These are phyloP conservation scores for Daldinia eschscholtzii DNA, from an alignment of 2,329 filamentous ascomycete genomes.

Conservation along the genomic window DNA sequence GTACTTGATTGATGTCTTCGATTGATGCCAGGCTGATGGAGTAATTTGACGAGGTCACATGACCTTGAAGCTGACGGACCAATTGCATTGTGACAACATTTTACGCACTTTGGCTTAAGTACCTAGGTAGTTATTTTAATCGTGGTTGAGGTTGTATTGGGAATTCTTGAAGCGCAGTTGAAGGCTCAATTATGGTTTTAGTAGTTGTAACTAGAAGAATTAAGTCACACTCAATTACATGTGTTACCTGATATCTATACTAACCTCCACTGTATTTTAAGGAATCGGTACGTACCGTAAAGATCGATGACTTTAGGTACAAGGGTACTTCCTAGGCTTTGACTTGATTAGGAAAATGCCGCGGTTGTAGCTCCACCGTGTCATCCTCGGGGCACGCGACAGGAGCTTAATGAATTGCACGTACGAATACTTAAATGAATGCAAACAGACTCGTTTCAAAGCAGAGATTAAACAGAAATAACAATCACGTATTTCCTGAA, in stretches of 20 bases:
- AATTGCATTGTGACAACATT: slow-evolving; percentile 1
- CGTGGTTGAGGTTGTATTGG: not conserved
- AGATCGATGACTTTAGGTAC: too few relatives aligned
- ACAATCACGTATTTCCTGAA: not conserved
- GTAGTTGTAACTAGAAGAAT: too few relatives aligned
- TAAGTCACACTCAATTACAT: too few relatives aligned
- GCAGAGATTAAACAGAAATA: not conserved
- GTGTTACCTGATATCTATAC: too few relatives aligned
- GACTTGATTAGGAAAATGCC: slow-evolving; percentile 31
- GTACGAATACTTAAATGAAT: not conserved
- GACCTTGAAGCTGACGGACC: not conserved
- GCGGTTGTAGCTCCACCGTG: slow-evolving; percentile 20
- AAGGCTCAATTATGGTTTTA: too few relatives aligned
- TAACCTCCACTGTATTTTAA: not conserved
- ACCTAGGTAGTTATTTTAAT: not conserved
- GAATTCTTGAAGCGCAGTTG: too few relatives aligned
- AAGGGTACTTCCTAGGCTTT: not conserved
- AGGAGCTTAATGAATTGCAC: slow-evolving; percentile 12
- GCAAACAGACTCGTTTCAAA: not conserved
- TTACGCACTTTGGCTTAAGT: not conserved
- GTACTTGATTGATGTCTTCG: not conserved
- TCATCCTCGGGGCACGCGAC: slow-evolving; percentile 10
- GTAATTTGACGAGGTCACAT: slow-evolving; percentile 1
- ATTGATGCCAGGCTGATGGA: not conserved
- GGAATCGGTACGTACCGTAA: not conserved